These are phyloP conservation scores for Talaromyces sp. DNA, from an alignment of 2,329 filamentous ascomycete species.

Conservation along the genomic window DNA sequence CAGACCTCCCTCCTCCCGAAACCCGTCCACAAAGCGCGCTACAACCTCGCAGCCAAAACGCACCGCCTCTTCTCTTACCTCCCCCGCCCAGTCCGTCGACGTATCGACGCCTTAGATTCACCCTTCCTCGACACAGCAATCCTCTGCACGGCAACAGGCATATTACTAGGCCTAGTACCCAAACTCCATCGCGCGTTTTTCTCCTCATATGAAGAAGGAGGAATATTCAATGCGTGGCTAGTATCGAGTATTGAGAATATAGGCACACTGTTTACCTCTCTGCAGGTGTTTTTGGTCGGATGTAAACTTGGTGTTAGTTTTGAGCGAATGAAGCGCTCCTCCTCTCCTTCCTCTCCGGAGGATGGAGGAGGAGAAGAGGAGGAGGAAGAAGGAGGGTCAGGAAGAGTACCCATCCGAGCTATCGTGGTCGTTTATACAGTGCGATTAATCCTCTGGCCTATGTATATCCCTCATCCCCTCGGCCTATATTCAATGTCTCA, in stretches of 20 bases:
- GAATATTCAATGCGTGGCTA: slow-evolving; percentile 66
- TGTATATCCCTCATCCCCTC: slow-evolving; percentile 25
- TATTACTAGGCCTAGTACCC: slow-evolving; percentile 60
- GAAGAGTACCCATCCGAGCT: slow-evolving; percentile 42
- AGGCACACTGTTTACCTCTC: slow-evolving; percentile 62
- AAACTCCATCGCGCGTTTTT: slow-evolving; percentile 63
- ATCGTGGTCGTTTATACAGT: slow-evolving; percentile 55
- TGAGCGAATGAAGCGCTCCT: slow-evolving; percentile 42
- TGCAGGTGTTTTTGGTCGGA: slow-evolving; percentile 66
- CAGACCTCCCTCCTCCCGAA: slow-evolving; percentile 54
- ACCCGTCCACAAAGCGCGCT: slow-evolving; percentile 23
- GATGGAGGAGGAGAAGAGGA: not conserved
- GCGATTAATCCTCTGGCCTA: slow-evolving; percentile 63
- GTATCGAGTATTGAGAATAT: slow-evolving; percentile 62
- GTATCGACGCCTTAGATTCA: slow-evolving; percentile 43
- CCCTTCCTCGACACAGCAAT: slow-evolving; percentile 63
- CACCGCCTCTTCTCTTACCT: slow-evolving; percentile 33
- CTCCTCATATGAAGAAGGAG: slow-evolving; percentile 55
- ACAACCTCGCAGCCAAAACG: slow-evolving; percentile 27
- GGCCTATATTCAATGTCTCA: not conserved
- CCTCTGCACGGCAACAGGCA: slow-evolving; percentile 59
- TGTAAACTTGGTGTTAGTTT: slow-evolving; percentile 62
- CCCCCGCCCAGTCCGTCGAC: slow-evolving; percentile 35
- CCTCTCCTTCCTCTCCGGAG: not conserved
- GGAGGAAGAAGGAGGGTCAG: slow-evolving; percentile 25